A percentile compares a stretch with the other conserved stretches of the same genome.
Evolutionary conservation across 1,284 basidiomycete genomes (phyloP).

Genomic region (Heterobasidion occidentale): DNA sequence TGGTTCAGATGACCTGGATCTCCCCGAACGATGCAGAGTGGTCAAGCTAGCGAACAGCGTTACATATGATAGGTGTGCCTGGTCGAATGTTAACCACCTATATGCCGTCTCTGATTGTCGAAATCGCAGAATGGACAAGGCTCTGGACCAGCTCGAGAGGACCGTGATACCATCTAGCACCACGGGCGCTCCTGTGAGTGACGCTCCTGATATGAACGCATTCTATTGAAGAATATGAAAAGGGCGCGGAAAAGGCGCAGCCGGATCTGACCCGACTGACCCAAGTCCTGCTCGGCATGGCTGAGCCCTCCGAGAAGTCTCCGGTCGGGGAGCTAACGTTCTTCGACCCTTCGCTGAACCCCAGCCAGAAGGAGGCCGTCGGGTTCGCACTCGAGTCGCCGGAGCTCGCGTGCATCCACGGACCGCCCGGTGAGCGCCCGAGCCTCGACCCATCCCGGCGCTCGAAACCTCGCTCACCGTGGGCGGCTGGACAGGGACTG

Average conservation of each 20-base stretch:
- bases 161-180: slow-evolving; percentile 22
- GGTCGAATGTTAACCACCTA: not conserved
- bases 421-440: slow-evolving; percentile 70
- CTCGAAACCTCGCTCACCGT: not conserved
- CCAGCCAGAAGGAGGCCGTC: slow-evolving; percentile 79
- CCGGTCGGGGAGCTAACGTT: slow-evolving; percentile 37
- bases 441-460: slow-evolving; percentile 1
- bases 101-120: not conserved
- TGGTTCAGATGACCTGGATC: slow-evolving; percentile 55
- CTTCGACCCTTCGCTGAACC: slow-evolving; percentile 74
- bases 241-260: slow-evolving; percentile 23
- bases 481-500: slow-evolving; percentile 51
- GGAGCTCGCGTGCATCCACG: slow-evolving; percentile 91
- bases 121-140: slow-evolving; percentile 68
- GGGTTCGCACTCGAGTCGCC: slow-evolving; percentile 63
- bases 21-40: slow-evolving; percentile 79
- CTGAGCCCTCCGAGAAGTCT: slow-evolving; percentile 30
- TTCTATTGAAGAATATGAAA: not conserved
- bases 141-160: slow-evolving; percentile 59
- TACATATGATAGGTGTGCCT: slow-evolving; percentile 76
- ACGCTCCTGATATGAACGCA: not conserved
- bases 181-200: slow-evolving; percentile 8
- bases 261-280: slow-evolving; percentile 43
- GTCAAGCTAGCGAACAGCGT: slow-evolving; percentile 89
- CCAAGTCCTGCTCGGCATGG: slow-evolving; percentile 61